Conservation (phyloP, 352 stramenopile species). For the Globisporangium paroecandrum region DNA sequence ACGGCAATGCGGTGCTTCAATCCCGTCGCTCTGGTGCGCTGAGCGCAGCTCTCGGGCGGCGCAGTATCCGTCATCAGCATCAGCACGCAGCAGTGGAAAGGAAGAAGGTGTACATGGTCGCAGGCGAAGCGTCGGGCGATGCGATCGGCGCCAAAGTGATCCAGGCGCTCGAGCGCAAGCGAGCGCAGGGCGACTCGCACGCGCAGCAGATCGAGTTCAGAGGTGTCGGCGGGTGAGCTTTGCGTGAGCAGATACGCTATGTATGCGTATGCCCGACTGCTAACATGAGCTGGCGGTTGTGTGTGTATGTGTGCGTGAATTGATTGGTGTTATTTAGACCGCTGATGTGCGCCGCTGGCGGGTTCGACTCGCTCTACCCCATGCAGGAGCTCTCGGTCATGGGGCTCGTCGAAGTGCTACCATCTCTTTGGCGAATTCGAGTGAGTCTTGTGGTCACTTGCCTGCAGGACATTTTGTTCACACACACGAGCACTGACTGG, state of each 20-base stretch:
- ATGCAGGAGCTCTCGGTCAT: slow-evolving; percentile 76
- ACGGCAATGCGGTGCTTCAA: neutral
- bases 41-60: neutral
- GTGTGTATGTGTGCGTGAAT: neutral
- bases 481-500: neutral
- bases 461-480: neutral
- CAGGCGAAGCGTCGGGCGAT: slow-evolving; percentile 69
- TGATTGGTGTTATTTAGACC: slow-evolving; percentile 23
- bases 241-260: neutral
- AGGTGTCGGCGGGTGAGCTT: slow-evolving; percentile 60
- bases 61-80: neutral
- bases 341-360: slow-evolving; percentile 41
- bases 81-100: neutral
- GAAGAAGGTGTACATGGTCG: slow-evolving; percentile 58
- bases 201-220: slow-evolving; percentile 32
- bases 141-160: slow-evolving; percentile 76
- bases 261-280: no score
- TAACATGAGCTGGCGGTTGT: no score
- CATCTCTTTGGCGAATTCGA: slow-evolving; percentile 44
- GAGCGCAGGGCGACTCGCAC: slow-evolving; percentile 7
- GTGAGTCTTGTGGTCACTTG: slow-evolving; percentile 19
- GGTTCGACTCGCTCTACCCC: slow-evolving; percentile 60
- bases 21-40: neutral
- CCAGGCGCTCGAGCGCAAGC: slow-evolving; percentile 34
- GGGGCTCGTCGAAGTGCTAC: slow-evolving; percentile 67